Base-by-base conservation (phyloP, 495 filamentous ascomycete genomes). In the Penicillium macrosclerotiorum region DNA sequence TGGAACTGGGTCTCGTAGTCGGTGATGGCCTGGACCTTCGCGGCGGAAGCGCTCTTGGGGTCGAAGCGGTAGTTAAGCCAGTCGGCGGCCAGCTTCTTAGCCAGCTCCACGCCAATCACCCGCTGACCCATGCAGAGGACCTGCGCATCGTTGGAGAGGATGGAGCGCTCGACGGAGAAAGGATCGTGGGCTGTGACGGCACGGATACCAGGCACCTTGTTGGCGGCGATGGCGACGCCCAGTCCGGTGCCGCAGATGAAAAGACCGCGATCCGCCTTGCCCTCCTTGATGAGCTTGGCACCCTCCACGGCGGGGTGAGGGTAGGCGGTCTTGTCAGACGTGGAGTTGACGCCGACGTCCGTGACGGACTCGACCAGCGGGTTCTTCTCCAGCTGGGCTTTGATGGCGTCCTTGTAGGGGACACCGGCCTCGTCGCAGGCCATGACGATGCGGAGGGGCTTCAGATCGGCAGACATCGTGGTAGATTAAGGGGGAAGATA, bases 191-290 rank as follows among this genome's bases (percentile, higher is more conserved):
- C 89, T 24, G 88, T 94, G 25, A 94, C 89, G 14, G 89, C 89
- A 31, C 89, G 76, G 51, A 94, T 82, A 13, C 88, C 88, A 42
- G 82, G 86, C 43, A 92, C 86, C 65, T 92, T 92, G 74, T 94
- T 94, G 60, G 89, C 89, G 17, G 78, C 68, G 63, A 94, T 94
- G 49, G 89, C 88, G 8, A 94, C 89, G 4, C 89, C 89, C 20
- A 94, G 76, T 2, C 89, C 89, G 4, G 89, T 94, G 8, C 89
- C 88, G 69, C 89, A 94, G 73, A 94, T 89, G 56, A 92, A 77
- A 32, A 94, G 76, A 2, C 87, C 89, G 25, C 89, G 82, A 65
- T 94, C 89, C 14, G 76, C 81, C 63, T 75, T 69, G 56, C 88
- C 88, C 20, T 76, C 72, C 17, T 72, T 74, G 48, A 91, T 82